phyloP scores from a whole-genome alignment of 495 filamentous ascomycete species.

The Penicillium egyptiacum region DNA sequence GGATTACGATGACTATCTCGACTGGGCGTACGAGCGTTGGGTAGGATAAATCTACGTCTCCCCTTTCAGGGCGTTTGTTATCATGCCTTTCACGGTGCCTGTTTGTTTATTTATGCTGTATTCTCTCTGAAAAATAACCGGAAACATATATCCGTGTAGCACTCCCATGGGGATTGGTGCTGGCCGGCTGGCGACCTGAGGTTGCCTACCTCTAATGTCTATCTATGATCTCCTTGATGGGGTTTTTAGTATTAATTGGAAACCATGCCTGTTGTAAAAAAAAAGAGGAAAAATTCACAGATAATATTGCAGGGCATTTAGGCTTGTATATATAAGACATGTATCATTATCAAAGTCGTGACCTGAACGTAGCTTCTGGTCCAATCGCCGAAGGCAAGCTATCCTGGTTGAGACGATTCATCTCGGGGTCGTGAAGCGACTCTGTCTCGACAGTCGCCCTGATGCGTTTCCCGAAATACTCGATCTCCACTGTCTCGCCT shows the following conservation, averaged over 20 bases:
- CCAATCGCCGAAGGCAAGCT: slow-evolving; percentile 8
- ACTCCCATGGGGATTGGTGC: neutral
- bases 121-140: neutral
- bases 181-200: neutral
- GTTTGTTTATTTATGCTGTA: neutral
- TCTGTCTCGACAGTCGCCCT: slow-evolving; percentile 41
- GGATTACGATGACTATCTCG: neutral
- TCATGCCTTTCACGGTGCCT: neutral
- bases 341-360: slow-evolving; percentile 4
- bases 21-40: neutral
- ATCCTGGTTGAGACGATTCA: slow-evolving; percentile 26
- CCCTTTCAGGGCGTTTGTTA: neutral
- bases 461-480: slow-evolving; percentile 48
- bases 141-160: neutral
- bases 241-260: too few relatives aligned
- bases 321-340: neutral
- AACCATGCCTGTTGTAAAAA: neutral
- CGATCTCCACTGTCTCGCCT: slow-evolving; percentile 44
- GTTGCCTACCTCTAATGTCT: neutral
- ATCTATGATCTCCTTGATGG: neutral
- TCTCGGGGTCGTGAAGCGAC: slow-evolving; percentile 42
- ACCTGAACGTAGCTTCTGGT: slow-evolving; percentile 16
- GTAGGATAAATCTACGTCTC: neutral
- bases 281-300: neutral
- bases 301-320: too few relatives aligned